Evolutionary conservation across 2,329 filamentous ascomycete species (phyloP), one percentile per base, ranked within the genome.

Genomic region (Torrubiellomyces zombiae): DNA sequence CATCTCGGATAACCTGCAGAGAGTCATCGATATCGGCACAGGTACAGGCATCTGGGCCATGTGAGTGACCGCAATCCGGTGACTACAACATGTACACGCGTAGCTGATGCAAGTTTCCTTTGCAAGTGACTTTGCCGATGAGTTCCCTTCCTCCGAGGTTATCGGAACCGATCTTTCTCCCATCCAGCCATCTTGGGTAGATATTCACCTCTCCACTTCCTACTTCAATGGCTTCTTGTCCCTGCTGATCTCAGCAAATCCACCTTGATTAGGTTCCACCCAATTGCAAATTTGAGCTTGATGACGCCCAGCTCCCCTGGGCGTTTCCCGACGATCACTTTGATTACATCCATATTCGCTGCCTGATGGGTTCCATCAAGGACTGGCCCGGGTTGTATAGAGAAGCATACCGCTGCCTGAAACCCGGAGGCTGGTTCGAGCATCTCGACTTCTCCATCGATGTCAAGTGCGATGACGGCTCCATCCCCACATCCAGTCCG

Each of bases 21-120:
- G 25, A 17, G 30, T 37, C 3, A 40, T 68, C 13, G 61, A 66
- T 29, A 45, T 68, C 7, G 60, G 63, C 21, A 69, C 64, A 3
- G 67, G 67, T 14, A 64, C 63, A 2, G 65, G 65, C 16, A 57
- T 65, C 27, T 68, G 62, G 65, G 58, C 63, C 3, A 70, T 71
- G n/a, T n/a, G n/a, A n/a, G n/a, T 16, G 9, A 3, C 14, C 3
- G 13, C 1, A 64, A 66, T 15, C 15, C 12, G 20, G 2, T 15
- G n/a, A n/a, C n/a, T n/a, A n/a, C n/a, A n/a, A n/a, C n/a, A n/a
- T n/a, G n/a, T n/a, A n/a, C n/a, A n/a, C n/a, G n/a, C n/a, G n/a
- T n/a, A n/a, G n/a, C n/a, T n/a, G n/a, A 9, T 15, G 0, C 7
- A 2, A 5, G 11, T n/a, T n/a, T n/a, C n/a, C n/a, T n/a, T n/a